Percentiles rank a stretch among this genome's conserved stretches.
phyloP scores from a whole-genome alignment of 208 protist species.

The Leishmania tarentolae region DNA sequence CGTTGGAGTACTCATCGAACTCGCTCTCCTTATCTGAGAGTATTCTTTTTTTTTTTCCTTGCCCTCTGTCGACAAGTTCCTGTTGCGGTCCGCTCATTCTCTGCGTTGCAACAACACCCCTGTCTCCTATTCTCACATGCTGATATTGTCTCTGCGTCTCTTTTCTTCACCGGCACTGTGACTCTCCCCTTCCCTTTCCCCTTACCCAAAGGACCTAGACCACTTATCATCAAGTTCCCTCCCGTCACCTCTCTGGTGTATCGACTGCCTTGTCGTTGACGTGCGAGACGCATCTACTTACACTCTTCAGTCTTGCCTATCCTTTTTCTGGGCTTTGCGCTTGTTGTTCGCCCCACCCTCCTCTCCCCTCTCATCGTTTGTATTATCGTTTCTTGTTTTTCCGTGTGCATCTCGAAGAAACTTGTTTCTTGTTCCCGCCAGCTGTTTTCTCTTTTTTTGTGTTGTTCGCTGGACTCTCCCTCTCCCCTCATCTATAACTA shows the following conservation, averaged over 20 bases:
- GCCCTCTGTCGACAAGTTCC: not conserved
- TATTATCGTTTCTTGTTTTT: not conserved
- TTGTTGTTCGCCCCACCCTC: too few species aligned
- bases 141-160: not conserved
- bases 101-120: not conserved
- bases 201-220: not conserved
- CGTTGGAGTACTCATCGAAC: not conserved
- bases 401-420: not conserved
- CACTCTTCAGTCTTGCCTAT: not conserved
- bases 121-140: not conserved
- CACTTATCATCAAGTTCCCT: not conserved
- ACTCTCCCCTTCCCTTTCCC: not conserved
- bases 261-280: not conserved
- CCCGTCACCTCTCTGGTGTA: not conserved
- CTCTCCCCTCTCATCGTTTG: not conserved
- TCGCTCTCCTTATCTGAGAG: not conserved
- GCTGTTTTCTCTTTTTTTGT: not conserved
- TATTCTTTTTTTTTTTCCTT: slow-evolving; percentile 3
- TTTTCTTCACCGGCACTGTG: not conserved
- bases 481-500: not conserved
- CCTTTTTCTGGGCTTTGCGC: not conserved
- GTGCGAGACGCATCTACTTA: not conserved
- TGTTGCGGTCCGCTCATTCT: slow-evolving; percentile 4
- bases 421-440: not conserved
- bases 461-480: not conserved